Evolutionary conservation across 305 asterid species (phyloP).

Genomic region (Salvia sclarea): DNA sequence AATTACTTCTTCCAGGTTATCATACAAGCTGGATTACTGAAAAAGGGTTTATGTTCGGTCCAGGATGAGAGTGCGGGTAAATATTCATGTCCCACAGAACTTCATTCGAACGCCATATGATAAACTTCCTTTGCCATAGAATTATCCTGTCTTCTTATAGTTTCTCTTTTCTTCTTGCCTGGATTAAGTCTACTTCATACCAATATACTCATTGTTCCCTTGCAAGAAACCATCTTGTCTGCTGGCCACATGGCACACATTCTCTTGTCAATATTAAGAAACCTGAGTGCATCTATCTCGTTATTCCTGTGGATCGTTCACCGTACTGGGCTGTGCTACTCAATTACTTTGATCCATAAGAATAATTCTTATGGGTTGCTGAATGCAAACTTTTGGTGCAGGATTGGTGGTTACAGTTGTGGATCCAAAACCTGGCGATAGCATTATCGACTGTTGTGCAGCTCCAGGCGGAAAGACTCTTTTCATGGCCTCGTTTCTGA

Average conservation of each 20-base stretch:
- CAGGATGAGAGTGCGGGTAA: constrained; percentile 99
- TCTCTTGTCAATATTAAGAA: neutral
- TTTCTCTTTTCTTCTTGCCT: constrained; percentile 13
- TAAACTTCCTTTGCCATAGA: constrained; percentile 14
- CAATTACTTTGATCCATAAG: constrained; percentile 5
- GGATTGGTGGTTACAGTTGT: constrained; percentile 79
- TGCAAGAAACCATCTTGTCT: neutral
- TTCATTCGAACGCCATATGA: neutral
- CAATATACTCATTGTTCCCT: too few species aligned
- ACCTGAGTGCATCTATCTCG: constrained; percentile 1
- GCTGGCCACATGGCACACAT: neutral
- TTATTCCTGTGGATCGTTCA: constrained; percentile 18
- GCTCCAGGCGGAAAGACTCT: constrained; percentile 99
- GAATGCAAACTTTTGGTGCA: constrained; percentile 40
- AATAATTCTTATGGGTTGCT: constrained; percentile 19
- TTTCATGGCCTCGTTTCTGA: constrained; percentile 79
- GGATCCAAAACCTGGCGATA: constrained; percentile 89
- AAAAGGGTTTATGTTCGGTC: constrained; percentile 81
- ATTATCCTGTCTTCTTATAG: constrained; percentile 7
- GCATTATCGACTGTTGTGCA: constrained; percentile 90
- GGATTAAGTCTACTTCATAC: neutral
- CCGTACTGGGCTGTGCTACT: constrained; percentile 5
- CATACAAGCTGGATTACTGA: constrained; percentile 84
- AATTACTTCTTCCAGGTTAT: constrained; percentile 52
- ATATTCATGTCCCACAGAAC: constrained; percentile 25